Percentiles rank a stretch among this genome's conserved stretches.
Conservation (phyloP, 768 basidiomycete genomes). For the Antrodiella citrinella region DNA sequence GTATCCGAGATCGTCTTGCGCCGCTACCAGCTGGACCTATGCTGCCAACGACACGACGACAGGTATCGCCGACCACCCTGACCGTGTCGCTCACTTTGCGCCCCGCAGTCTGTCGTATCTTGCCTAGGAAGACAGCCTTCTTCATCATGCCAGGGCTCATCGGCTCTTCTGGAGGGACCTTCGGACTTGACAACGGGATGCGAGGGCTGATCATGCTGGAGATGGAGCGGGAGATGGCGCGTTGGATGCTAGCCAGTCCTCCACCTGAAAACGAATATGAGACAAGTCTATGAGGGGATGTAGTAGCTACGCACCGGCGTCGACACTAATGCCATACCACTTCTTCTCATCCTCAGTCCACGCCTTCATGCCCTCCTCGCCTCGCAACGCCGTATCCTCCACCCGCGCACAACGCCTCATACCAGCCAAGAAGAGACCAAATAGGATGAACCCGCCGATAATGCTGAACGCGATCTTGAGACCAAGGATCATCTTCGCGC, state of each 20-base stretch:
- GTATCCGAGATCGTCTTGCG: slow-evolving; percentile 15
- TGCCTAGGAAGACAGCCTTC: slow-evolving; percentile 62
- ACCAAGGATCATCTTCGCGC: slow-evolving; percentile 44
- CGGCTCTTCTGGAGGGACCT: slow-evolving; percentile 1
- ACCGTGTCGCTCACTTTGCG: slow-evolving; percentile 63
- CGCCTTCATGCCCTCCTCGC: slow-evolving; percentile 48
- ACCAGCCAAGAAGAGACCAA: slow-evolving; percentile 47
- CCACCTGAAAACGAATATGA: no score
- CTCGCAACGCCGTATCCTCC: slow-evolving; percentile 51
- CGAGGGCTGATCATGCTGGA: neutral
- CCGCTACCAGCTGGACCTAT: slow-evolving; percentile 7
- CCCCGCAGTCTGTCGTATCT: slow-evolving; percentile 47
- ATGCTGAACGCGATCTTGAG: slow-evolving; percentile 55
- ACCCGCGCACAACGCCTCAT: slow-evolving; percentile 50
- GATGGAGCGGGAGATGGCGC: neutral
- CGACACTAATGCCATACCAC: slow-evolving; percentile 54
- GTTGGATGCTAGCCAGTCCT: neutral
- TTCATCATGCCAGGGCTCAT: slow-evolving; percentile 52
- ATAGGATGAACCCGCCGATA: slow-evolving; percentile 47
- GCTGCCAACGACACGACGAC: slow-evolving; percentile 22
- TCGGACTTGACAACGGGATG: neutral
- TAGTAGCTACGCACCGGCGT: slow-evolving; percentile 9
- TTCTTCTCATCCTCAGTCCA: slow-evolving; percentile 59
- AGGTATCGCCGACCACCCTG: slow-evolving; percentile 27
- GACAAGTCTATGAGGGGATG: no score